Conservation (phyloP, 2,329 filamentous ascomycete species). For the Cadophora sp. region DNA sequence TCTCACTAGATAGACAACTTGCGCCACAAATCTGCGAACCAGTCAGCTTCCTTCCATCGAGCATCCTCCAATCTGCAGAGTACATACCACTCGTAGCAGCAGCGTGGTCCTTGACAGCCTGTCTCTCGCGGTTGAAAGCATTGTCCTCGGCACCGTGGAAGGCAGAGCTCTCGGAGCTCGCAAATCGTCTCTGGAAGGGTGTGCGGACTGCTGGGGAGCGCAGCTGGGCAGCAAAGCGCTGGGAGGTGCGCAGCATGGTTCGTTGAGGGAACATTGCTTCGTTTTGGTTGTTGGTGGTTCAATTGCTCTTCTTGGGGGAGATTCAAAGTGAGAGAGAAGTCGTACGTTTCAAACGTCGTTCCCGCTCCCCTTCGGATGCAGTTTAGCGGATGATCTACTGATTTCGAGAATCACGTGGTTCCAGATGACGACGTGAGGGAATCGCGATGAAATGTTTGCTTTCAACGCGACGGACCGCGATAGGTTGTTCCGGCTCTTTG, state of each 20-base stretch:
- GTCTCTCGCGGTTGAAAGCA: slow-evolving; percentile 90
- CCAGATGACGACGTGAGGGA: too few relatives aligned
- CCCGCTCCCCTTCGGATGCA: slow-evolving; percentile 6
- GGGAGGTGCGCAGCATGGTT: slow-evolving; percentile 64
- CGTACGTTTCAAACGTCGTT: slow-evolving; percentile 20
- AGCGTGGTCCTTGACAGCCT: slow-evolving; percentile 90
- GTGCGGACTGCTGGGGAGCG: slow-evolving; percentile 61
- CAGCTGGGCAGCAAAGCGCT: slow-evolving; percentile 67
- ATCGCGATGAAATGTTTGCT: too few relatives aligned
- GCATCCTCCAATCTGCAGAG: not conserved
- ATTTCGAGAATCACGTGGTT: slow-evolving; percentile 5
- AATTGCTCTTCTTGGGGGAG: slow-evolving; percentile 33
- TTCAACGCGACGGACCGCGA: not conserved
- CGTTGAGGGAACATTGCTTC: slow-evolving; percentile 70
- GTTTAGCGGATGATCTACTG: slow-evolving; percentile 6
- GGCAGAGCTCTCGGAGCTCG: slow-evolving; percentile 63
- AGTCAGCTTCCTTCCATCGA: slow-evolving; percentile 45
- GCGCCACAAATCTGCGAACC: slow-evolving; percentile 80
- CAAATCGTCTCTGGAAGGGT: slow-evolving; percentile 73
- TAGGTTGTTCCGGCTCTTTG: not conserved
- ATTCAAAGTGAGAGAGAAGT: slow-evolving; percentile 23
- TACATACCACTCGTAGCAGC: slow-evolving; percentile 79
- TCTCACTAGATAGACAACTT: slow-evolving; percentile 96
- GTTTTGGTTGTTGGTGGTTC: slow-evolving; percentile 37
- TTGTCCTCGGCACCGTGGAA: slow-evolving; percentile 76